Base-by-base conservation (phyloP, 495 filamentous ascomycete species). In the Entonaema liquescens region DNA sequence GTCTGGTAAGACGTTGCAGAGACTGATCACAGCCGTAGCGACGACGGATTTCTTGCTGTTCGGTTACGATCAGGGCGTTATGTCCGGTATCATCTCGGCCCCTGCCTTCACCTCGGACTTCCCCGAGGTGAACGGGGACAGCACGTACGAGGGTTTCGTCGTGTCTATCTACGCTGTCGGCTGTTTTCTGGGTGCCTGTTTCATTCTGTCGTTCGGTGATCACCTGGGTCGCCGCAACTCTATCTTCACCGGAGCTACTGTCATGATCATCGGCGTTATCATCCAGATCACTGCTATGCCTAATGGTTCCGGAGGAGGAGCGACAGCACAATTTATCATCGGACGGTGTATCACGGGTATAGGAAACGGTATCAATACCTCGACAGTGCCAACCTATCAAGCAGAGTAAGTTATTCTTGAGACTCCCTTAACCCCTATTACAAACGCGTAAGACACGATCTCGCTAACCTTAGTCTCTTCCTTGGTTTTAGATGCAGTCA, bases 301-400 rank as follows among this genome's bases (percentile, higher is more conserved):
- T 13, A 77, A 63, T 35, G 64, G 64, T 26, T 59, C 36, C 11
- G 69, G 79, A 4, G 57, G 76, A 21, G 62, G 67, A 0, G 74
- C 83, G 1, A 74, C 81, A 84, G 85, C 87, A 9, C 90, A 93
- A 72, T 92, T 93, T 80, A 88, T 92, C 62, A 80, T 92, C 70
- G 92, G 92, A 3, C 85, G 92, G 72, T 84, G 89, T 28, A 83
- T 92, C 59, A 92, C 89, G 11, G 90, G 90, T 63, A 78, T 91
- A 50, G 91, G 90, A 13, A 94, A 93, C 71, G 92, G 90, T 40
- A 92, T 93, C 31, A 93, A 92, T 77, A 92, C 89, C 0, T 89
- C 86, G 0, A 92, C 89, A 31, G 29, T 31, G 29, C 92, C 92
- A 1, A 92, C 91, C 1, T 94, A 93, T 74, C 92, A 94, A 79